A percentile compares a stretch with the other conserved stretches of the same genome.
Evolutionary conservation across 257 asterid genomes (phyloP).

Genomic region (Lavandula angustifolia): DNA sequence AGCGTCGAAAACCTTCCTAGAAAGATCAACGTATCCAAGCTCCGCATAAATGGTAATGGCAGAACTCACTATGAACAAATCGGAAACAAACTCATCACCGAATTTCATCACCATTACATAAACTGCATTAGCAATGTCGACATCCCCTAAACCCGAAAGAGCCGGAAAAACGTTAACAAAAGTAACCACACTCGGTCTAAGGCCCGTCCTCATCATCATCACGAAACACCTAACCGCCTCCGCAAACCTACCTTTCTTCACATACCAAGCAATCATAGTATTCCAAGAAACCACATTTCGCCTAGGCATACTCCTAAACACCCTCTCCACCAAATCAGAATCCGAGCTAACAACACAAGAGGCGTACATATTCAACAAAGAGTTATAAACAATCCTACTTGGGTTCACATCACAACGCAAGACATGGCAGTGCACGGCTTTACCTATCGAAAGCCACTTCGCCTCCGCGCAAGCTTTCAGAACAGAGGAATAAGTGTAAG

Average conservation of each 20-base stretch:
- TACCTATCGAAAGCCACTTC: conserved; percentile 58
- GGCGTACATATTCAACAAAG: conserved; percentile 81
- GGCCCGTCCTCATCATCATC: conserved; percentile 60
- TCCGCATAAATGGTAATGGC: conserved; percentile 74
- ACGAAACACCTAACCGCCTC: conserved; percentile 59
- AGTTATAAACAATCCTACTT: conserved; percentile 74
- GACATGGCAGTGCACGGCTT: conserved; percentile 75
- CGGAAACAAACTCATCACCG: conserved; percentile 53
- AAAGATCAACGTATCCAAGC: conserved; percentile 52
- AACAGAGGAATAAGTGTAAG: conserved; percentile 78
- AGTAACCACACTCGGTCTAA: conserved; percentile 59
- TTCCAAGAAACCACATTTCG: conserved; percentile 82
- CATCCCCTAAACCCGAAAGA: conserved; percentile 47
- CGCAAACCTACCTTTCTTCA: conserved; percentile 45
- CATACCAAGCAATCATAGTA: conserved; percentile 65
- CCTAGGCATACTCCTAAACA: conserved; percentile 64
- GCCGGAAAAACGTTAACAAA: conserved; percentile 67
- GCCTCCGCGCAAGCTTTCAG: conserved; percentile 86
- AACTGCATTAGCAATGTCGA: conserved; percentile 46
- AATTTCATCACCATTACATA: conserved; percentile 56
- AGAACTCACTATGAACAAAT: conserved; percentile 71
- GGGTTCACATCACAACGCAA: conserved; percentile 58
- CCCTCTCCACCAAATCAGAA: conserved; percentile 53
- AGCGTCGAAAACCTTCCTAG: conserved; percentile 56
- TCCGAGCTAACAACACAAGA: conserved; percentile 49